These are phyloP conservation scores for Noccaea caerulescens DNA, from an alignment of 345 rosid genomes.

Conservation along the genomic window DNA sequence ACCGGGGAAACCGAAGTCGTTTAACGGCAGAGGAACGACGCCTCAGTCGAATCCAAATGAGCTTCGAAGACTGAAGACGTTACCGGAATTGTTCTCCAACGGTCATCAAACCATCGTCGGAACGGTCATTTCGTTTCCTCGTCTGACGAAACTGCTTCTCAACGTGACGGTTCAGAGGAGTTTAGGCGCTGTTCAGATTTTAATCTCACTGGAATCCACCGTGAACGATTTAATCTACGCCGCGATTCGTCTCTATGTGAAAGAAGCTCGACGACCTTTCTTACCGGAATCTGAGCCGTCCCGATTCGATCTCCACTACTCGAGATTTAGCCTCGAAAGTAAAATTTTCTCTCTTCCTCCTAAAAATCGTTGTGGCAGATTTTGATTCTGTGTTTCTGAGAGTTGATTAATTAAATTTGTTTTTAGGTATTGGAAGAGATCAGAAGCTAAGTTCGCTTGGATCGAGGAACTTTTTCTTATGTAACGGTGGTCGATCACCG, in stretches of 20 bases:
- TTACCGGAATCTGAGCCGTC: constrained; percentile 52
- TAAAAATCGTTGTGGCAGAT: not conserved
- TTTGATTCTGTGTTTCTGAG: not conserved
- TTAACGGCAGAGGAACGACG: constrained; percentile 50
- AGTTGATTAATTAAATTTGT: not conserved
- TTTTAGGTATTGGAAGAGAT: constrained; percentile 60
- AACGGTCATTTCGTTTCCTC: constrained; percentile 33
- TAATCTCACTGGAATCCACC: constrained; percentile 68
- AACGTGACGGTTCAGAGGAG: constrained; percentile 90
- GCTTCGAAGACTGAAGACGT: constrained; percentile 67
- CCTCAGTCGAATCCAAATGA: constrained; percentile 44
- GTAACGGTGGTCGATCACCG: constrained; percentile 43
- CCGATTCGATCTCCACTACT: constrained; percentile 81
- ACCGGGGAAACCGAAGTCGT: constrained; percentile 62
- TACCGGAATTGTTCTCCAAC: constrained; percentile 55
- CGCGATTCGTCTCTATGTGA: constrained; percentile 56
- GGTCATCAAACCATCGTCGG: constrained; percentile 28
- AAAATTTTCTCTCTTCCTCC: not conserved
- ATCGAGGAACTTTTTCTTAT: constrained; percentile 81
- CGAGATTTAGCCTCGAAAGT: constrained; percentile 94
- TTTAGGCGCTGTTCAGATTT: constrained; percentile 74
- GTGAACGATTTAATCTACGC: constrained; percentile 64
- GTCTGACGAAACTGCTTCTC: constrained; percentile 72
- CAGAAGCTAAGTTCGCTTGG: constrained; percentile 74
- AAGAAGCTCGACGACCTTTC: constrained; percentile 82